Evolutionary conservation across 495 filamentous ascomycete species (phyloP), one percentile per base, ranked within the genome.

Genomic region (Penicillium roqueforti): DNA sequence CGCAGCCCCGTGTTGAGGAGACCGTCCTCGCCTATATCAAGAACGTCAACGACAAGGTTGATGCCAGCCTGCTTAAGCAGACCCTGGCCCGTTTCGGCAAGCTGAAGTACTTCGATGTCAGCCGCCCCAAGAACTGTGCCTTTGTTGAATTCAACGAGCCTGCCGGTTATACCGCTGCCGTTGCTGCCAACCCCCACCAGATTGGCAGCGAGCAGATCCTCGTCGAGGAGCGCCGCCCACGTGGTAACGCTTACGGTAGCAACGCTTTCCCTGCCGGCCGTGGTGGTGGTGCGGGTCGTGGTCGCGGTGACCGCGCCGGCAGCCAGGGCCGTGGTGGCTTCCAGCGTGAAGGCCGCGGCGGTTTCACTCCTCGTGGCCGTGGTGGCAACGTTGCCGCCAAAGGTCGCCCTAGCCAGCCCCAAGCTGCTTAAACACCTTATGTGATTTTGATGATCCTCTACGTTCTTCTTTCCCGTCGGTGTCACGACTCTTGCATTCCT

Each of bases 61-160:
- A 86, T 55, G 74, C 80, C 4, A 81, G 82, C 34, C 79, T 86
- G 32, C 76, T 98, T 39, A 82, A 75, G 65, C 75, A 77, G 20
- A 78, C 79, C 32, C 68, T 98, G 36, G 70, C 75, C 43, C 81
- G 83, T 51, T 91, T 84, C 68, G 95, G 92, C 54, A 86, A 88
- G 70, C 65, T 97, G 37, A 81, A 80, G 48, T 90, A 91, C 69
- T 88, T 95, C 57, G 95, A 97, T 62, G 86, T 98, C 68, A 92
- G 83, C 72, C 89, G 90, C 47, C 70, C 73, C 48, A 97, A 95
- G 95, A 97, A 91, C 76, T 96, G 91, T 65, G 95, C 93, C 25
- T 96, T 96, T 66, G 88, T 96, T 56, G 95, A 98, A 65, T 98
- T 95, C 66, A 84, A 83, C 60, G 87, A 87, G 36, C 62, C 81